Evolutionary conservation across 306 rosid genomes (phyloP).

Genomic region (Prunus kanzakura): DNA sequence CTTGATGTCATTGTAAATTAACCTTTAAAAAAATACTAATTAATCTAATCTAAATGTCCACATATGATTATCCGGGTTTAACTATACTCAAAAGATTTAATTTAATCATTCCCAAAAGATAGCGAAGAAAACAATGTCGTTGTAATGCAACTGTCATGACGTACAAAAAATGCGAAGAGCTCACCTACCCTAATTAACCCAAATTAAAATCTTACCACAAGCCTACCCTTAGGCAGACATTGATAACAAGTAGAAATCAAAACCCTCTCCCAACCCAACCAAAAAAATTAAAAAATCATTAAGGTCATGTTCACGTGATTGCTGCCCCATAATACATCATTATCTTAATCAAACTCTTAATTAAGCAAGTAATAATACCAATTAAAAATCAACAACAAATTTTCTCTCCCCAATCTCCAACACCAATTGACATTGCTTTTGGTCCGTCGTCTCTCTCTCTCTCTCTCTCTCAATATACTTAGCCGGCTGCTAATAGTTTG

Average conservation of each 20-base stretch:
- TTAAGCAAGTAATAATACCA: not conserved
- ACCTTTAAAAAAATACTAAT: not conserved
- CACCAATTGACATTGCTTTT: not conserved
- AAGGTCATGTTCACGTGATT: conserved; percentile 32
- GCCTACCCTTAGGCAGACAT: conserved; percentile 24
- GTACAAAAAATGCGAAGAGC: conserved; percentile 29
- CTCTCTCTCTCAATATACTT: not conserved
- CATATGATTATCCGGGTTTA: conserved; percentile 12
- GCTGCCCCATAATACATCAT: conserved; percentile 18
- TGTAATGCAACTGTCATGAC: conserved; percentile 39
- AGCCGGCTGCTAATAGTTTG: conserved; percentile 60
- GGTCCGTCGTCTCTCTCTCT: conserved; percentile 1
- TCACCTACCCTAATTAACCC: conserved; percentile 30
- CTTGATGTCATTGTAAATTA: conserved; percentile 1
- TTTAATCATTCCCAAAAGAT: conserved; percentile 23
- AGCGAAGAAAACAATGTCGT: conserved; percentile 50
- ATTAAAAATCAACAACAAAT: not conserved
- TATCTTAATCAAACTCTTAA: conserved; percentile 3
- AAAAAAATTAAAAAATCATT: not conserved
- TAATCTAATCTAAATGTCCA: conserved; percentile 7
- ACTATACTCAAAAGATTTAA: conserved; percentile 7
- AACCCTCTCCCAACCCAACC: not conserved
- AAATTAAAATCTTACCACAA: conserved; percentile 23
- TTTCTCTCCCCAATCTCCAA: not conserved
- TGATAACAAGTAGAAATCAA: conserved; percentile 19